Evolutionary conservation across 2,329 filamentous ascomycete genomes (phyloP).

Genomic region (Fusarium illudens): DNA sequence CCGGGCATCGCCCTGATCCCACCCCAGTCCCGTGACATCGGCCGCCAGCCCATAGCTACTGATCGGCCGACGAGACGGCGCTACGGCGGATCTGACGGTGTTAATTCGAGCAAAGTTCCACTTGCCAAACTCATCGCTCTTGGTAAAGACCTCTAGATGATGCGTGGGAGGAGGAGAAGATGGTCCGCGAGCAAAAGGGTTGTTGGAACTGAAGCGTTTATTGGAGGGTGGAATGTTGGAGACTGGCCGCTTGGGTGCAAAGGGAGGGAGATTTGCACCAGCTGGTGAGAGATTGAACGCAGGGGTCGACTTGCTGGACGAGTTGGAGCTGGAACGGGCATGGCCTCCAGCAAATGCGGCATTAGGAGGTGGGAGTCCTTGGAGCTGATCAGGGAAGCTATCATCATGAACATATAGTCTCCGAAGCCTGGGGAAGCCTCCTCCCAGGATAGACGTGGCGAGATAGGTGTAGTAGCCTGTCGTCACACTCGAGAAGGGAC

Average conservation of each 20-base stretch:
- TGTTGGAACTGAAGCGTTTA: conserved; percentile 67
- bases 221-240: conserved; percentile 41
- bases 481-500: conserved; percentile 65
- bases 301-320: conserved; percentile 38
- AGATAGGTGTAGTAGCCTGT: conserved; percentile 85
- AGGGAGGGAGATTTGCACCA: conserved; percentile 36
- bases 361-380: conserved; percentile 73
- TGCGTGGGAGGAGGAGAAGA: conserved; percentile 55
- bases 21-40: conserved; percentile 58
- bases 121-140: conserved; percentile 64
- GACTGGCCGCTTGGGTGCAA: conserved; percentile 41
- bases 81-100: conserved; percentile 43
- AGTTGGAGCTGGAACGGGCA: conserved; percentile 46
- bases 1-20: conserved; percentile 61
- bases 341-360: conserved; percentile 45
- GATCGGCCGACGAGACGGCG: conserved; percentile 52
- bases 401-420: conserved; percentile 88
- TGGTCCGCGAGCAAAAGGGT: conserved; percentile 58
- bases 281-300: conserved; percentile 39
- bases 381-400: conserved; percentile 80
- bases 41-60: conserved; percentile 67
- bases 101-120: conserved; percentile 66
- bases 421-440: conserved; percentile 75
- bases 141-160: conserved; percentile 68
- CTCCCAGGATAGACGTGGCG: conserved; percentile 79